Conservation (phyloP, 345 rosid species). For the Eutrema heterophyllum region DNA sequence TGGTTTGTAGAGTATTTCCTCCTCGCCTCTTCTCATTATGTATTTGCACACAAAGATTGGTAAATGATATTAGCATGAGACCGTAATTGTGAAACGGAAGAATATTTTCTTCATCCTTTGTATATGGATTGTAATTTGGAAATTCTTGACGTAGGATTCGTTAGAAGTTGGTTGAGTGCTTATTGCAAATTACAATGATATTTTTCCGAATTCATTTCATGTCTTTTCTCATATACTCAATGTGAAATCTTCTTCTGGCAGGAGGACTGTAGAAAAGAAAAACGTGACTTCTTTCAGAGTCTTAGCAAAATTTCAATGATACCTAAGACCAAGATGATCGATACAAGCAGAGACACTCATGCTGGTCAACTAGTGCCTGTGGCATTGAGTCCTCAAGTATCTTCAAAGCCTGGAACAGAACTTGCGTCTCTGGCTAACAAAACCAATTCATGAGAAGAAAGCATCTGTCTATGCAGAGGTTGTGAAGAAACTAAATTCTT, state of each 20-base stretch:
- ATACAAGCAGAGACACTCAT: constrained; percentile 35
- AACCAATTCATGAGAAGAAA: constrained; percentile 62
- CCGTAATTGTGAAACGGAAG: background rate
- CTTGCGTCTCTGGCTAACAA: constrained; percentile 41
- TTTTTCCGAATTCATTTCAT: background rate
- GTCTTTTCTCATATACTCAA: background rate
- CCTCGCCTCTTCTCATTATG: background rate
- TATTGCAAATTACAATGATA: background rate
- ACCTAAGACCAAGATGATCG: constrained; percentile 50
- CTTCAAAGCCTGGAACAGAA: constrained; percentile 45
- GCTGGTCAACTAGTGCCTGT: constrained; percentile 44
- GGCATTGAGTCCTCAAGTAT: constrained; percentile 54
- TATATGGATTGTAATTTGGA: background rate
- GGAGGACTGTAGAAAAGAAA: constrained; percentile 89
- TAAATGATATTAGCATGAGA: background rate
- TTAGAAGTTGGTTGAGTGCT: constrained; percentile 6
- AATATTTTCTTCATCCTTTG: background rate
- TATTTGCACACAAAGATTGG: background rate
- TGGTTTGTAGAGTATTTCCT: background rate
- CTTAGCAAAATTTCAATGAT: constrained; percentile 63
- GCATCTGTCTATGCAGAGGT: constrained; percentile 59
- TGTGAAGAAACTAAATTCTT: constrained; percentile 61
- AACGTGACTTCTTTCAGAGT: constrained; percentile 77
- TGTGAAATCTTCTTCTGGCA: constrained; percentile 27
- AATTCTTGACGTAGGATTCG: background rate